A percentile compares a stretch with the other conserved stretches of the same genome.
Conservation (phyloP, 768 basidiomycete species). For the Russula compacta region DNA sequence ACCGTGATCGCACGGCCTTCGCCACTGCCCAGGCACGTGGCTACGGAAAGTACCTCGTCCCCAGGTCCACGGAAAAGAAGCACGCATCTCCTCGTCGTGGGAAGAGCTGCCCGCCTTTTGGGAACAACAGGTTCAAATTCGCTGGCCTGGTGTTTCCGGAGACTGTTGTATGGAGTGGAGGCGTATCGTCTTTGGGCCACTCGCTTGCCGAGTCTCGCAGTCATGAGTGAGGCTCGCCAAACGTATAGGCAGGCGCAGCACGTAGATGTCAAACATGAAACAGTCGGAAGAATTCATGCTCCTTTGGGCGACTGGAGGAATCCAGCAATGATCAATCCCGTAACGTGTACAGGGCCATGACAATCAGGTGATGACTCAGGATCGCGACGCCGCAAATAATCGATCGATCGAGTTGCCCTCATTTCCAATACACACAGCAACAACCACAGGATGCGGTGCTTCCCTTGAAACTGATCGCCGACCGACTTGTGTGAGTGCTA, state of each 20-base stretch:
- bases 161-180: no score
- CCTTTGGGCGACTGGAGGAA: neutral
- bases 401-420: neutral
- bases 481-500: neutral
- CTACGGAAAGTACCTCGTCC: neutral
- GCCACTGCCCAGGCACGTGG: neutral
- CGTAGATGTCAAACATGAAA: conserved; percentile 1
- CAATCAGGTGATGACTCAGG: neutral
- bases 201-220: no score
- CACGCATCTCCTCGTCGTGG: neutral
- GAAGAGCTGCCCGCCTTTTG: neutral
- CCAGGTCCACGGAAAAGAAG: neutral
- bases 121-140: no score
- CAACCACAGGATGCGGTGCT: neutral
- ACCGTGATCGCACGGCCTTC: neutral
- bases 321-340: neutral
- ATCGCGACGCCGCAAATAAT: neutral
- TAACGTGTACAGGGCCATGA: neutral
- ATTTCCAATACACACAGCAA: neutral
- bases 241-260: no score
- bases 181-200: no score
- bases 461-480: conserved; percentile 1
- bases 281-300: neutral
- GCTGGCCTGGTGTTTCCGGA: no score
- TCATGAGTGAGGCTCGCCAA: no score